phyloP scores from a whole-genome alignment of 75 land plant species.

The Chamaecyparis obtusa region DNA sequence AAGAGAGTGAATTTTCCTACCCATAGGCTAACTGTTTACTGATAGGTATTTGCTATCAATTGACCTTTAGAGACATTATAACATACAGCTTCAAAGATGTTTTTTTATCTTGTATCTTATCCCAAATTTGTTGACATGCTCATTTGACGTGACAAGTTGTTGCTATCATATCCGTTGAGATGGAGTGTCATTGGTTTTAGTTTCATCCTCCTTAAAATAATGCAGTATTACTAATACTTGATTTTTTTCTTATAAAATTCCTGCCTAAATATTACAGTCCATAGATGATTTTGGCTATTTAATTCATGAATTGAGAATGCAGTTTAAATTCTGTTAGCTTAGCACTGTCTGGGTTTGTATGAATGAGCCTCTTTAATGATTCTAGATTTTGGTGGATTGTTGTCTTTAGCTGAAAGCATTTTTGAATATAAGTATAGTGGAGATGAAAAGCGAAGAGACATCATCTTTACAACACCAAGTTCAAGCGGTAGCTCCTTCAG shows the following conservation, averaged over 20 bases:
- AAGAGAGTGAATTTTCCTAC: background rate
- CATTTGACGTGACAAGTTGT: background rate
- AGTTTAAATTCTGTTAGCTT: background rate
- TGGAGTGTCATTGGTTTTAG: background rate
- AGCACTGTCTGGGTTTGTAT: background rate
- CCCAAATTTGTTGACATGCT: background rate
- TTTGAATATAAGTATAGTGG: conserved; percentile 67
- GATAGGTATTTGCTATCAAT: too few relatives aligned
- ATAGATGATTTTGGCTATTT: background rate
- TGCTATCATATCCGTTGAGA: background rate
- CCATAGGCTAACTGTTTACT: background rate
- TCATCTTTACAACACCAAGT: conserved; percentile 86
- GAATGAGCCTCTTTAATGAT: background rate
- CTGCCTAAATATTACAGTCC: background rate
- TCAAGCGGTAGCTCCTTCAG: conserved; percentile 79
- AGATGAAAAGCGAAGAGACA: conserved; percentile 68
- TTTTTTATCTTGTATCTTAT: background rate
- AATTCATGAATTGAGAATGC: background rate
- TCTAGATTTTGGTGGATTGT: background rate
- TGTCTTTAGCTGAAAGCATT: conserved; percentile 74
- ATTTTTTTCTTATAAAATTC: too few relatives aligned
- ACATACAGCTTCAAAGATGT: background rate
- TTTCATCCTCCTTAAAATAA: background rate
- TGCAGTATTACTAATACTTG: background rate
- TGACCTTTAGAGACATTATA: background rate